Conservation (phyloP, 1,284 basidiomycete species). For the Ganoderma boninense region DNA sequence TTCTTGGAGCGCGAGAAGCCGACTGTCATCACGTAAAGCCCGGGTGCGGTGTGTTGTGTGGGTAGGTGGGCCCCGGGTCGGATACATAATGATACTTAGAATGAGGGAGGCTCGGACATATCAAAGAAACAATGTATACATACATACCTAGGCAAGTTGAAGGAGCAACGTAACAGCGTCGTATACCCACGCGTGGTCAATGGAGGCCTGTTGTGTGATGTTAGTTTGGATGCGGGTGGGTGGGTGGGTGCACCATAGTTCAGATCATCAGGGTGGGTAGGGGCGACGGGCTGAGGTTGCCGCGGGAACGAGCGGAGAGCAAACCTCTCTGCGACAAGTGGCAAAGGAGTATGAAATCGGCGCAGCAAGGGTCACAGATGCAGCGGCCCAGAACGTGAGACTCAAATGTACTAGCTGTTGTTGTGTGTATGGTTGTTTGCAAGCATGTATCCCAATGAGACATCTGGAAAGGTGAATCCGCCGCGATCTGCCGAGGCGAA, state of each 20-base stretch:
- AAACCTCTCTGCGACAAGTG: background rate
- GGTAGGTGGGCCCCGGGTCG: too few species aligned
- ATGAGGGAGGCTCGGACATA: slow-evolving; percentile 10
- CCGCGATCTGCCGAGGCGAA: too few species aligned
- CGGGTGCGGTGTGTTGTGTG: background rate
- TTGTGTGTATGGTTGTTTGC: background rate
- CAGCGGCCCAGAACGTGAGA: too few species aligned
- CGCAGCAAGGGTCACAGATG: background rate
- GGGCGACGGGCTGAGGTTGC: too few species aligned
- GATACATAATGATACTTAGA: background rate
- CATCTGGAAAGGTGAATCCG: too few species aligned
- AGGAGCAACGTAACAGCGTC: background rate
- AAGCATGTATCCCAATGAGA: background rate
- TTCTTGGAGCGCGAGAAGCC: slow-evolving; percentile 90
- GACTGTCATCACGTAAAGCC: slow-evolving; percentile 89
- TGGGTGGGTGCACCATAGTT: too few species aligned
- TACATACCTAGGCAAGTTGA: slow-evolving; percentile 13
- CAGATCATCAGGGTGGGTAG: too few species aligned
- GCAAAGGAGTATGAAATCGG: background rate
- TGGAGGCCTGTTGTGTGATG: too few species aligned
- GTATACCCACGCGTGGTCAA: background rate
- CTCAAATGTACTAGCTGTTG: too few species aligned
- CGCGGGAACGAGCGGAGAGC: background rate
- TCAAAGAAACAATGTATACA: slow-evolving; percentile 24
- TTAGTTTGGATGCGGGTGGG: too few species aligned